Evolutionary conservation across 2,329 filamentous ascomycete genomes (phyloP).

Genomic region (Chaetomium strumarium): DNA sequence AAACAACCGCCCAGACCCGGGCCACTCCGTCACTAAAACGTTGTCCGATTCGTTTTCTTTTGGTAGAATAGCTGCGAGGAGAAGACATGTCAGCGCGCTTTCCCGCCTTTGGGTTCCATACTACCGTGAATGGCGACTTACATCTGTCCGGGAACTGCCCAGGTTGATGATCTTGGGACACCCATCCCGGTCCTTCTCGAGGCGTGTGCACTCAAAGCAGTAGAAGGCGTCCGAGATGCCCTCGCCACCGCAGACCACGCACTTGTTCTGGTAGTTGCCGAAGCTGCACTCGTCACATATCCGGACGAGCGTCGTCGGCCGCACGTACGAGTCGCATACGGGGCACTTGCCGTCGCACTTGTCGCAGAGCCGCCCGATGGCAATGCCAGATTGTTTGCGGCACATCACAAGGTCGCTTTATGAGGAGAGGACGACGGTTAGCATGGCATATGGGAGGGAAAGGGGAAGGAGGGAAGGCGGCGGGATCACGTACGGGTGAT

Average conservation of each 20-base stretch:
- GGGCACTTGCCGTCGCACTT: constrained; percentile 99
- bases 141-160: constrained; percentile 89
- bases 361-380: constrained; percentile 97
- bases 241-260: constrained; percentile 95
- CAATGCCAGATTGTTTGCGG: constrained; percentile 95
- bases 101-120: too few species aligned
- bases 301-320: constrained; percentile 90
- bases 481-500: constrained; percentile 69
- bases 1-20: constrained; percentile 41
- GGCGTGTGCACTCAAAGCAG: constrained; percentile 94
- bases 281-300: constrained; percentile 99
- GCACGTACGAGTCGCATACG: constrained; percentile 98
- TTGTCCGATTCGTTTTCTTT: constrained; percentile 56
- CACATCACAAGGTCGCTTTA: constrained; percentile 96
- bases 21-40: constrained; percentile 45
- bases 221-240: constrained; percentile 98
- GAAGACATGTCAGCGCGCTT: neutral
- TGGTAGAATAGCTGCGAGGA: constrained; percentile 52
- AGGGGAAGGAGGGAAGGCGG: constrained; percentile 6
- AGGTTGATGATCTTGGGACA: constrained; percentile 99
- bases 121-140: constrained; percentile 39
- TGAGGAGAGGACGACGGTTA: constrained; percentile 26
- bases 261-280: constrained; percentile 99
- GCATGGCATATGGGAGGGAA: constrained; percentile 16
- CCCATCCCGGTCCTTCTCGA: constrained; percentile 95